Percentiles rank a stretch among this genome's conserved stretches.
These are phyloP conservation scores for Cicer yamashitae DNA, from an alignment of 306 rosid genomes.

Conservation along the genomic window DNA sequence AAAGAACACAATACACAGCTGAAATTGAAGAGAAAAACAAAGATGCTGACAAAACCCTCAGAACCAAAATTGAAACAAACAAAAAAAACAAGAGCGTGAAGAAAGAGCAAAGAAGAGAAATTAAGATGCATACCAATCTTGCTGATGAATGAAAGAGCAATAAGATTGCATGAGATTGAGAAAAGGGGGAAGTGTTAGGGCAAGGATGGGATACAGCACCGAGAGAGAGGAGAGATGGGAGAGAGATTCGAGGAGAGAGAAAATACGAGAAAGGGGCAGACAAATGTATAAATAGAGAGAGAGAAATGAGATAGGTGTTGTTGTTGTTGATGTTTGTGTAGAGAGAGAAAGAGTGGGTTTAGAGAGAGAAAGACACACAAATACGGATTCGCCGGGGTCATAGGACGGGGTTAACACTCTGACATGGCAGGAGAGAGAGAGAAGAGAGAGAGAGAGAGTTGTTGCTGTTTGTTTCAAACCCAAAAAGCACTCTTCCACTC, in stretches of 20 bases:
- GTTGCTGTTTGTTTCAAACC: slow-evolving; percentile 49
- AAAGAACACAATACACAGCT: slow-evolving; percentile 43
- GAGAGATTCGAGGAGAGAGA: slow-evolving; percentile 58
- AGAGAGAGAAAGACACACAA: slow-evolving; percentile 69
- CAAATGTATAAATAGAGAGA: slow-evolving; percentile 63
- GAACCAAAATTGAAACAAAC: slow-evolving; percentile 38
- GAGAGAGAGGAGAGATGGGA: slow-evolving; percentile 50
- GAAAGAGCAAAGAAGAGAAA: slow-evolving; percentile 32
- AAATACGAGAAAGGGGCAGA: slow-evolving; percentile 45
- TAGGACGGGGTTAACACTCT: slow-evolving; percentile 85
- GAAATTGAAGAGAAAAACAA: slow-evolving; percentile 45
- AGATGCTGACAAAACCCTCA: slow-evolving; percentile 45
- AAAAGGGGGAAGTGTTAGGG: slow-evolving; percentile 66
- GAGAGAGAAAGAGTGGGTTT: slow-evolving; percentile 46
- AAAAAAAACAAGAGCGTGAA: background rate
- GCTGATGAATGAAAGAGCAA: slow-evolving; percentile 62
- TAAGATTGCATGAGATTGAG: slow-evolving; percentile 49
- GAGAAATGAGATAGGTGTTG: slow-evolving; percentile 1
- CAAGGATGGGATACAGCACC: slow-evolving; percentile 50
- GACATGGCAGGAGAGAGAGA: slow-evolving; percentile 85
- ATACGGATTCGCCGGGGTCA: slow-evolving; percentile 94
- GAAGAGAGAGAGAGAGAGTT: slow-evolving; percentile 53
- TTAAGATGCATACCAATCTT: slow-evolving; percentile 60
- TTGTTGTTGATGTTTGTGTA: slow-evolving; percentile 49
- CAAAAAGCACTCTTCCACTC: slow-evolving; percentile 50